phyloP scores from a whole-genome alignment of 305 asterid genomes.

The Withania somnifera region DNA sequence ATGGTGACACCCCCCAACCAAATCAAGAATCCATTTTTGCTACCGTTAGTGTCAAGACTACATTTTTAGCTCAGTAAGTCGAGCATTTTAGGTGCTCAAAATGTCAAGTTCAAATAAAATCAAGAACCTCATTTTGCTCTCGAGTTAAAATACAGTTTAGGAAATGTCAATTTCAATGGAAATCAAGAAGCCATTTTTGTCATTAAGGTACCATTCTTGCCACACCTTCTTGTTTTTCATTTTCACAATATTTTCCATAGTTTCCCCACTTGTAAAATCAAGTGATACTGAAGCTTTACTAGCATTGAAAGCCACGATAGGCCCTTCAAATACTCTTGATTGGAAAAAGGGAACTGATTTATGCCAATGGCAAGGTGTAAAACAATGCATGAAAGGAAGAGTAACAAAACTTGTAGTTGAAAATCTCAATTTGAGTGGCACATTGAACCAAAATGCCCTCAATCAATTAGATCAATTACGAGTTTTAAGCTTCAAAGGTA shows the following conservation, averaged over 20 bases:
- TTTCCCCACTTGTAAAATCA: slow-evolving; percentile 33
- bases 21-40: not conserved
- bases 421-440: slow-evolving; percentile 49
- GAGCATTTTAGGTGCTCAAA: not conserved
- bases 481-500: slow-evolving; percentile 67
- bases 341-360: slow-evolving; percentile 33
- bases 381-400: slow-evolving; percentile 63
- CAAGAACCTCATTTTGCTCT: not conserved
- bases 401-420: slow-evolving; percentile 79
- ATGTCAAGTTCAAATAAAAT: not conserved
- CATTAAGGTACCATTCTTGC: no score
- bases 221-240: no score
- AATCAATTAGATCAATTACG: slow-evolving; percentile 74
- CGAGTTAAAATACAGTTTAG: not conserved
- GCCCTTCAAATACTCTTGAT: slow-evolving; percentile 44
- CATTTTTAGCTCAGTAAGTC: not conserved
- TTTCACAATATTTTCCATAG: slow-evolving; percentile 8
- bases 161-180: not conserved
- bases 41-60: not conserved
- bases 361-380: slow-evolving; percentile 79
- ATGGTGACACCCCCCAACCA: not conserved
- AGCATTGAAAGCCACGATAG: slow-evolving; percentile 42
- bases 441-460: slow-evolving; percentile 42
- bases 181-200: slow-evolving; percentile 3
- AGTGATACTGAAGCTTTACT: slow-evolving; percentile 65